Evolutionary conservation across 2,329 filamentous ascomycete genomes (phyloP).

Genomic region (Pleochaeta shiraiana): DNA sequence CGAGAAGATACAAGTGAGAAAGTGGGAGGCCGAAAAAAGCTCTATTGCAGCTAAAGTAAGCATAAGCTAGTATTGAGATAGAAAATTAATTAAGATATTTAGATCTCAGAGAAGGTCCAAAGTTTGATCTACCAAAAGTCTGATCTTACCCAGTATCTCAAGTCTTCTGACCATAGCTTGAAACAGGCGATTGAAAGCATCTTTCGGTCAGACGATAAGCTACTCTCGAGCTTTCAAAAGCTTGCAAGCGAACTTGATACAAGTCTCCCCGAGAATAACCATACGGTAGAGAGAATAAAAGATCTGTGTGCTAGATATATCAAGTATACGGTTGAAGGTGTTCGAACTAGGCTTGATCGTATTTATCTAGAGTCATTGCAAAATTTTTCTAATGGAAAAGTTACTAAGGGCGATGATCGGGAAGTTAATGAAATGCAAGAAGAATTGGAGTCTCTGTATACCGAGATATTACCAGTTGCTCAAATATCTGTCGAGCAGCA

Average conservation of each 20-base stretch:
- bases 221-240: conserved; percentile 42
- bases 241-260: conserved; percentile 37
- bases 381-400: conserved; percentile 7
- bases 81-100: conserved; percentile 5
- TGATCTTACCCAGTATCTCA: conserved; percentile 30
- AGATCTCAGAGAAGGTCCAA: conserved; percentile 29
- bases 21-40: conserved; percentile 22
- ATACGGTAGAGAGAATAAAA: conserved; percentile 33
- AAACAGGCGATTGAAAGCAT: conserved; percentile 27
- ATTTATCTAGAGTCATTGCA: conserved; percentile 29
- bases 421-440: conserved; percentile 32
- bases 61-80: not conserved
- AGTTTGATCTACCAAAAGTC: conserved; percentile 24
- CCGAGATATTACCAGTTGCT: conserved; percentile 45
- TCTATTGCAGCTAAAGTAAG: conserved; percentile 23
- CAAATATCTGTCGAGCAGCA: conserved; percentile 51
- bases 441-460: conserved; percentile 46
- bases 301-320: conserved; percentile 36
- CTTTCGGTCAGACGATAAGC: conserved; percentile 39
- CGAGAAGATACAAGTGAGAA: conserved; percentile 22
- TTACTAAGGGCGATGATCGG: conserved; percentile 8
- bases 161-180: conserved; percentile 24
- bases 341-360: conserved; percentile 32
- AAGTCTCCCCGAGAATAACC: conserved; percentile 28
- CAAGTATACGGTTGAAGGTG: conserved; percentile 32